phyloP scores from a whole-genome alignment of 768 basidiomycete species.

The Cantharellus anzutake region DNA sequence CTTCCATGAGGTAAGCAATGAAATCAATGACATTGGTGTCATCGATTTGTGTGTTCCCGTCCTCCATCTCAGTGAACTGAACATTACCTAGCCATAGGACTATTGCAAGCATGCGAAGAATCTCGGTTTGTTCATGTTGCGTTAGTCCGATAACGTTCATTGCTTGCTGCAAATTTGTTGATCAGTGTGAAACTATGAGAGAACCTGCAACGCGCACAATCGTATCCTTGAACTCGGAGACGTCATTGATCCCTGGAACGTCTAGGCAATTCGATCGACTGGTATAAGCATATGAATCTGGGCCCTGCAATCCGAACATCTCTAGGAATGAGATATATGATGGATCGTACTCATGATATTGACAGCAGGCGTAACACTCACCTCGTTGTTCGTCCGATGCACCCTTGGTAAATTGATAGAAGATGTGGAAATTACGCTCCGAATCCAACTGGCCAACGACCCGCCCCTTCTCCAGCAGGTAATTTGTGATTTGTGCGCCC shows the following conservation, averaged over 20 bases:
- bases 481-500: constrained; percentile 97
- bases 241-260: constrained; percentile 81
- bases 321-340: constrained; percentile 28
- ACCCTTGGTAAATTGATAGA: constrained; percentile 97
- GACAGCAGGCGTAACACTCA: constrained; percentile 18
- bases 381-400: constrained; percentile 80
- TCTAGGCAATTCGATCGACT: constrained; percentile 82
- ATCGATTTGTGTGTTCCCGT: constrained; percentile 64
- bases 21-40: constrained; percentile 90
- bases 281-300: constrained; percentile 88
- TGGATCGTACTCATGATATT: not conserved
- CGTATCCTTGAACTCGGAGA: constrained; percentile 72
- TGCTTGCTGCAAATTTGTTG: constrained; percentile 39
- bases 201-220: constrained; percentile 32
- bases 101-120: constrained; percentile 80
- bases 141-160: constrained; percentile 89
- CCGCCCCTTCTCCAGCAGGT: constrained; percentile 89
- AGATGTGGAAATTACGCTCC: constrained; percentile 96
- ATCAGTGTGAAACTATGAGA: not conserved
- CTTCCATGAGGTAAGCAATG: constrained; percentile 85
- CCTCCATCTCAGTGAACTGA: constrained; percentile 71
- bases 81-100: constrained; percentile 96
- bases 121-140: constrained; percentile 69
- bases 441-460: constrained; percentile 93
- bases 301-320: constrained; percentile 86